Base-by-base conservation (phyloP, 2,329 filamentous ascomycete genomes). In the Lachnellula hyalina region DNA sequence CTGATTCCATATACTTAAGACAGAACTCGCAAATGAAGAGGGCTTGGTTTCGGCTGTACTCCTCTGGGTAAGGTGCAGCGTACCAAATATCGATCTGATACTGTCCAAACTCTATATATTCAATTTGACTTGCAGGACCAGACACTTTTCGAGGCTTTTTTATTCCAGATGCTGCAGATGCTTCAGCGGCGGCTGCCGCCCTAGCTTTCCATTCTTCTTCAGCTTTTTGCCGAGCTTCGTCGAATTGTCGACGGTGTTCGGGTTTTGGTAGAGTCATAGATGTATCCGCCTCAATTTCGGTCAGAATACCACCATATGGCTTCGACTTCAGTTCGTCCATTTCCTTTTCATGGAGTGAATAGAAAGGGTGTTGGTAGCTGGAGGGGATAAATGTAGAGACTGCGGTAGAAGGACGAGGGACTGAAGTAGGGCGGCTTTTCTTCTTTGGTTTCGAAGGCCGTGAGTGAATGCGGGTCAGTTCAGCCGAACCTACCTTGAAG, bases 21-120 rank as follows among this genome's bases (percentile, higher is more conserved):
- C 94, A 99, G 72, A 97, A 99, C 71, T 99, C 95, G 78, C 94
- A 99, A 60, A 99, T 97, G 73, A 96, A 97, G n/a, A 99, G 81
- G 38, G 96, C 89, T 32, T 90, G 86, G 69, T 99, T 97, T 61
- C 93, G 85, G 70, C 91, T 97, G 76, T 99, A 99, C 73, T 99
- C 94, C 70, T 96, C 94, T 0, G 94, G 94, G 69, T 99, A 99
- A 12, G 94, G 95, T 40, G 94, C 94, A 32, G 94, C 93, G 73
- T 99, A 96, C 92, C 94, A 97, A 3, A 94, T 99, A 70, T 99
- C 94, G 64, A 99, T 99, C 71, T 99, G 94, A 79, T 88, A 95
- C 50, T 91, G 90, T 46, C 94, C 94, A 73, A 99, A 97, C 66
- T 96, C 94, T 74, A 99, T 96, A 73, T 92, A 96, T 71, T 97